Evolutionary conservation across 352 stramenopile species (phyloP), one percentile per base, ranked within the genome.

Genomic region (Aphanomyces cochlioides): DNA sequence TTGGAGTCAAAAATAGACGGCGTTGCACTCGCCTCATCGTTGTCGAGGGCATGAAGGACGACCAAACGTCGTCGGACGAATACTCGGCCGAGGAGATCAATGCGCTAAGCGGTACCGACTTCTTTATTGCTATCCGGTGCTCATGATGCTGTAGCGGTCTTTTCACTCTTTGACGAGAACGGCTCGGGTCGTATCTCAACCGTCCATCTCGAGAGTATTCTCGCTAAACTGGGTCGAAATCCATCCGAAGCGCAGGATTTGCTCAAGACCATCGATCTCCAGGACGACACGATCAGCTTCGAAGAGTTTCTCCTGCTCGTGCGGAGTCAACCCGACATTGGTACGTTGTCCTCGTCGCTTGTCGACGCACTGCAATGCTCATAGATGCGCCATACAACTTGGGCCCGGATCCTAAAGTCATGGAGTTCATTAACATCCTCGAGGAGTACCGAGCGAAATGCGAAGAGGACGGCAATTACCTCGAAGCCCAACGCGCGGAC

Each of bases 371-470:
- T 17, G 41, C 34, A 19, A n/a, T 8, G 2, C 57, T 8, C 8
- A 45, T 17, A 67, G 59, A 67, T 50, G 41, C 38, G 13, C 59
- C 59, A 45, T 67, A 67, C 59, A 67, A 67, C 1, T 53, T 85
- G n/a, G 85, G 82, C 0, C 81, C 89, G 3, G 90, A 97, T 66
- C 88, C 90, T 1, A 97, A 97, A 59, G 90, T 98, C 6, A 84
- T 97, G 71, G 90, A 98, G 75, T 98, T 98, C 72, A 88, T 98
- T 65, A 76, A 82, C 17, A 97, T 98, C 56, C 69, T 98, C 36
- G 93, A 98, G 67, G 91, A 98, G 70, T 98, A 98, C 75, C 88
- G 92, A 5, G 66, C 94, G 15, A 98, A 98, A 72, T 98, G 92
- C 75, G 93, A 98, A 72, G 86, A 96, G 58, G 92, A 97, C 57